Percentiles rank a stretch among this genome's conserved stretches.
Evolutionary conservation across 352 stramenopile genomes (phyloP).

Genomic region (Blastocystis hominis): DNA sequence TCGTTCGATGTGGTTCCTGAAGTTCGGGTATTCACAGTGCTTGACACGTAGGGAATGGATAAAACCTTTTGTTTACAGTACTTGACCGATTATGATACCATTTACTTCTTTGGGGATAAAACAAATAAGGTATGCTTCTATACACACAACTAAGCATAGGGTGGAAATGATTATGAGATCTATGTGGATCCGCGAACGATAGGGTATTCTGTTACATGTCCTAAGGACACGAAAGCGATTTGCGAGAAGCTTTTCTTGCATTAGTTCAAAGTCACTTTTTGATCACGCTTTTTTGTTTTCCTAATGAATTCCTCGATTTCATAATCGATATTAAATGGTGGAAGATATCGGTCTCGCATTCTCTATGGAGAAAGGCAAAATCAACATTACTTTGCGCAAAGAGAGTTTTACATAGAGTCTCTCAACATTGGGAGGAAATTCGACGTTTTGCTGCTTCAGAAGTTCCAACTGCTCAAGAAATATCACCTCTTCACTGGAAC

Average conservation of each 20-base stretch:
- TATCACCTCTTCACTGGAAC: conserved; percentile 5
- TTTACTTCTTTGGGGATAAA: conserved; percentile 58
- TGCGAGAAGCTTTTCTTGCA: conserved; percentile 15
- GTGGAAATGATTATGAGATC: conserved; percentile 51
- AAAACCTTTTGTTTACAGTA: conserved; percentile 58
- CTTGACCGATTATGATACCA: conserved; percentile 14
- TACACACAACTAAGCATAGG: neutral
- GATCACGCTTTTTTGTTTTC: conserved; percentile 46
- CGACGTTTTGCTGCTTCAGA: neutral
- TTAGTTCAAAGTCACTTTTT: neutral
- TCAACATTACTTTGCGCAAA: neutral
- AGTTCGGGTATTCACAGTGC: neutral
- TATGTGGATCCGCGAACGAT: conserved; percentile 32
- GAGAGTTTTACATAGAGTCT: conserved; percentile 19
- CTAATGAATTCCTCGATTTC: neutral
- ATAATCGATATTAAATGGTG: conserved; percentile 31
- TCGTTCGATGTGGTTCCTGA: conserved; percentile 50
- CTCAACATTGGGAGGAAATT: conserved; percentile 9
- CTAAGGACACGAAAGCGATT: neutral
- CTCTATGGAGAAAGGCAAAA: neutral
- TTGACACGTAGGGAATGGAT: conserved; percentile 34
- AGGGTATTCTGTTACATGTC: conserved; percentile 13
- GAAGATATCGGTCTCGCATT: neutral
- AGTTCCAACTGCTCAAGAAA: conserved; percentile 46
- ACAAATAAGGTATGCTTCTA: neutral